Base-by-base conservation (phyloP, 1,284 basidiomycete species). In the Crucibulum parvulum region DNA sequence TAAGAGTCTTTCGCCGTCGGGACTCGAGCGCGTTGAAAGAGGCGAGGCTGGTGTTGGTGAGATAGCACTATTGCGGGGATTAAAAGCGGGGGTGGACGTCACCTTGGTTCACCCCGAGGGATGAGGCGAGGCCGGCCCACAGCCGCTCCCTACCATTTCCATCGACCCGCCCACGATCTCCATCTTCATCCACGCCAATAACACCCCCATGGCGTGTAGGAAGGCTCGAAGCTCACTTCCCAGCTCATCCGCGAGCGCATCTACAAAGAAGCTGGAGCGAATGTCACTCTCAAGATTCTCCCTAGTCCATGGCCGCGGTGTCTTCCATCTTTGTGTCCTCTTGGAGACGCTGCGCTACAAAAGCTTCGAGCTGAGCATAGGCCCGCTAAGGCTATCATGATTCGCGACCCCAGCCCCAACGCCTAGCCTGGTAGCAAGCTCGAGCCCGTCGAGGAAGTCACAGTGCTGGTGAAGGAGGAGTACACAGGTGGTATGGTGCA, bases 131-230 rank as follows among this genome's bases (percentile, higher is more conserved):
- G 69, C 70, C 31, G 78, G 79, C 1, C 79, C 78, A 1, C 63
- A 76, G 53, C 71, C 80, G 6, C 65, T 82, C 13, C 78, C 78
- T 7, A 78, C 81, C 6, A 81, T 80, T 1, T 81, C 81, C 37
- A 83, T 83, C 41, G 81, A 82, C 66, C 81, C 81, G 3, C 81
- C 81, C 0, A 83, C 81, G 7, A 82, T 83, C 59, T 81, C 79
- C n/a, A 76, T 81, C 60, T 74, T 79, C 56, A 69, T 83, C 4
- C 75, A 81, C 60, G 76, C 81, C 50, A 83, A 83, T 60, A 80
- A 82, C 59, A 78, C 78, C 6, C 81, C 81, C 1, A 72, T 82
- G 39, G 80, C 75, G 9, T 80, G 80, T 13, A 71, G 71, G 37
- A 80, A 81, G 61, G 81, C 81, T 43, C 71, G 6, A 83, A 82